phyloP scores from a whole-genome alignment of 2,329 filamentous ascomycete genomes.

The Dissoconium aciculare region DNA sequence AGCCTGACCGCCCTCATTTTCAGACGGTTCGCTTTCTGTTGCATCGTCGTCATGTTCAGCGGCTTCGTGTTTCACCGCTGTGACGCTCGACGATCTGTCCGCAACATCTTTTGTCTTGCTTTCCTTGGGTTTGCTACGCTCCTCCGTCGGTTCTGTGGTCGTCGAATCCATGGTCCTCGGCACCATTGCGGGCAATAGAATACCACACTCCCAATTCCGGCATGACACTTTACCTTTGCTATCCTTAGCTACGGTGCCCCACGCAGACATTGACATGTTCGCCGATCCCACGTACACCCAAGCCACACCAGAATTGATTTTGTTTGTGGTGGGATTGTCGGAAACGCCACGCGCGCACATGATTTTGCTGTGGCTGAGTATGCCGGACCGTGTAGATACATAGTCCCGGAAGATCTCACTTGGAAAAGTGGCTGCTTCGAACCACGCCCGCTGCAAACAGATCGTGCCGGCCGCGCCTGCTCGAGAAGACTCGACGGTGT shows the following conservation, averaged over 20 bases:
- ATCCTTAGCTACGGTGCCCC: conserved; percentile 67
- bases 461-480: conserved; percentile 58
- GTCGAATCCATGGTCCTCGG: too few relatives aligned
- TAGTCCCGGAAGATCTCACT: conserved; percentile 58
- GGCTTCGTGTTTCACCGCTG: too few relatives aligned
- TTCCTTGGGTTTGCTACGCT: too few relatives aligned
- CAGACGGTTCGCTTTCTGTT: too few relatives aligned
- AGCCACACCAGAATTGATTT: conserved; percentile 28
- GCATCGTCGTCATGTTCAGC: too few relatives aligned
- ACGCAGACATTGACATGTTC: conserved; percentile 86
- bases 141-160: too few relatives aligned
- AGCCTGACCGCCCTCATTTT: too few relatives aligned
- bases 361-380: conserved; percentile 77
- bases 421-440: conserved; percentile 54
- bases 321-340: not conserved
- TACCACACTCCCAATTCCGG: conserved; percentile 92
- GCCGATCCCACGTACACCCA: conserved; percentile 85
- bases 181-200: conserved; percentile 35
- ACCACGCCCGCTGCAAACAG: conserved; percentile 61
- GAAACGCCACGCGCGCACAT: conserved; percentile 25
- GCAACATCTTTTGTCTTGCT: too few relatives aligned
- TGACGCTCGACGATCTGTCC: too few relatives aligned
- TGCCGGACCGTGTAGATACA: conserved; percentile 50
- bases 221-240: conserved; percentile 59
- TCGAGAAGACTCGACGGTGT: conserved; percentile 36